phyloP scores from a whole-genome alignment of 768 basidiomycete genomes.

The Auricularia auricula-judae region DNA sequence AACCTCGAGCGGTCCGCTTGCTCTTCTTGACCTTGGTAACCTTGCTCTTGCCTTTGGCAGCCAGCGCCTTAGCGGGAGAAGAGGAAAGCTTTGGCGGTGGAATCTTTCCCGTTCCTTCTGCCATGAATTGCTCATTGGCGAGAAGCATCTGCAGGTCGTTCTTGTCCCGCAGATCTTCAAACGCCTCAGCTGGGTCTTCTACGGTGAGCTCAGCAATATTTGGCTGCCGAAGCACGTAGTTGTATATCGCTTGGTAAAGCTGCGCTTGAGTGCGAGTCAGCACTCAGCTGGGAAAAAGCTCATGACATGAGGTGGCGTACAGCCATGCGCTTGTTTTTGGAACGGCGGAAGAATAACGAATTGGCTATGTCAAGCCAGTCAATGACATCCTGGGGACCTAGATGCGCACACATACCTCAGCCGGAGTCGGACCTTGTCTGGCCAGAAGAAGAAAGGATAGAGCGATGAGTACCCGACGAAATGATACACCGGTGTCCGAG shows the following conservation, averaged over 20 bases:
- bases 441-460: conserved; percentile 93
- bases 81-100: not conserved
- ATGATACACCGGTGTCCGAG: conserved; percentile 60
- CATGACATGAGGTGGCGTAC: conserved; percentile 32
- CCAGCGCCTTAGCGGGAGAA: not conserved
- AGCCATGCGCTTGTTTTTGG: conserved; percentile 83
- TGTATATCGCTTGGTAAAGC: conserved; percentile 79
- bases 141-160: conserved; percentile 79
- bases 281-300: not conserved
- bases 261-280: conserved; percentile 41
- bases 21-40: conserved; percentile 16
- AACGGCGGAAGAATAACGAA: conserved; percentile 89
- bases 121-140: conserved; percentile 49
- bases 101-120: conserved; percentile 38
- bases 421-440: conserved; percentile 78
- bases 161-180: conserved; percentile 91
- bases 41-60: conserved; percentile 18
- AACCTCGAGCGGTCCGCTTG: conserved; percentile 30
- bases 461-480: conserved; percentile 91
- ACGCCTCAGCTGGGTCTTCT: conserved; percentile 96
- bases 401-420: conserved; percentile 47
- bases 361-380: conserved; percentile 45
- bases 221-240: conserved; percentile 52
- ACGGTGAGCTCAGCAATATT: conserved; percentile 87
- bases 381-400: not conserved